phyloP scores from a whole-genome alignment of 352 stramenopile species.

The Phytophthora pluvialis region DNA sequence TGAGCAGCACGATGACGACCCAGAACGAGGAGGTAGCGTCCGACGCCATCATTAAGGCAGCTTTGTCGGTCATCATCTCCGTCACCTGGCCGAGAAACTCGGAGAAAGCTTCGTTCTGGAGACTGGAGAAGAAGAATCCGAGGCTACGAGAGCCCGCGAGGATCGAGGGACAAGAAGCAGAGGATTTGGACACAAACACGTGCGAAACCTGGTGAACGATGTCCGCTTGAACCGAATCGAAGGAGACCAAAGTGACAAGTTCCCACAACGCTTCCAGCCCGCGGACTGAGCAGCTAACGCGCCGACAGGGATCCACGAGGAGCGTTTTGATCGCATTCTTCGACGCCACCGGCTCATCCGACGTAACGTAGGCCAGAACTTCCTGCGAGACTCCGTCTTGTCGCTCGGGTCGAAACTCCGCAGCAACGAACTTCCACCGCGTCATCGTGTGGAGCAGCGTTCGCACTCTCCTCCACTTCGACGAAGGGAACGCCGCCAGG shows the following conservation, averaged over 20 bases:
- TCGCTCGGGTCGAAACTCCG: background rate
- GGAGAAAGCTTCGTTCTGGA: slow-evolving; percentile 36
- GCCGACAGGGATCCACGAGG: slow-evolving; percentile 59
- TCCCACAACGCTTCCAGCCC: slow-evolving; percentile 57
- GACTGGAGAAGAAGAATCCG: slow-evolving; percentile 43
- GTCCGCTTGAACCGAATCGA: slow-evolving; percentile 58
- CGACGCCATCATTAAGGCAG: slow-evolving; percentile 21
- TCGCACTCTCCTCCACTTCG: slow-evolving; percentile 54
- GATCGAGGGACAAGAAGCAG: slow-evolving; percentile 2
- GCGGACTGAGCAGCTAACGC: slow-evolving; percentile 44
- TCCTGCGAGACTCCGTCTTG: slow-evolving; percentile 25
- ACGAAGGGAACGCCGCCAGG: slow-evolving; percentile 47
- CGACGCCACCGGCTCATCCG: slow-evolving; percentile 39
- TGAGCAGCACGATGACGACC: slow-evolving; percentile 46
- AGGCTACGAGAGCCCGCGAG: slow-evolving; percentile 18
- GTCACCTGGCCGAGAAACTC: slow-evolving; percentile 48
- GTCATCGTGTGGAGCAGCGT: slow-evolving; percentile 44
- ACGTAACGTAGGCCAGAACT: slow-evolving; percentile 41
- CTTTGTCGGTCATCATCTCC: slow-evolving; percentile 43
- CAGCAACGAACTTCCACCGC: slow-evolving; percentile 43
- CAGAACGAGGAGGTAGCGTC: slow-evolving; percentile 17
- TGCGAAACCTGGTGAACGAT: slow-evolving; percentile 60
- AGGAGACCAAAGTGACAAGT: slow-evolving; percentile 46
- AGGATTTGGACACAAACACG: slow-evolving; percentile 48
- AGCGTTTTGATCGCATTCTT: slow-evolving; percentile 27